Conservation (phyloP, 2,329 filamentous ascomycete genomes). For the Cucurbitaria berberidis region DNA sequence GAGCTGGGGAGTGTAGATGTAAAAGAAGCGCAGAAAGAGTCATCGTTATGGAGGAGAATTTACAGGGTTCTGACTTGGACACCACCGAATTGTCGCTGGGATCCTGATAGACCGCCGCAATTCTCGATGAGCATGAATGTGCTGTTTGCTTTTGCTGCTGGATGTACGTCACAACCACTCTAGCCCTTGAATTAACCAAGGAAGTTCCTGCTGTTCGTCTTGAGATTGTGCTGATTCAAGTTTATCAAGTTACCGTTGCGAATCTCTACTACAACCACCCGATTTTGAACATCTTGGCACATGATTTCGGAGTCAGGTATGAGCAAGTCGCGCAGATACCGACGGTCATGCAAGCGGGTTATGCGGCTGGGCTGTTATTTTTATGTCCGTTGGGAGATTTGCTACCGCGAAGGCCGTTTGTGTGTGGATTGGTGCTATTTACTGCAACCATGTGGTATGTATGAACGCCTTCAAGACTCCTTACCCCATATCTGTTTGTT, state of each 20-base stretch:
- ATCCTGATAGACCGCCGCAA: conserved; percentile 67
- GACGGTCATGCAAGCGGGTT: conserved; percentile 79
- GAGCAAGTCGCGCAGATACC: conserved; percentile 72
- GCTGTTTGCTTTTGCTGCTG: conserved; percentile 70
- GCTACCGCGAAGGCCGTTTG: conserved; percentile 70
- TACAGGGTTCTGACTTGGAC: conserved; percentile 60
- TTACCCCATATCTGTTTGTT: background rate
- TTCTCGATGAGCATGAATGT: conserved; percentile 74
- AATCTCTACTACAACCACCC: conserved; percentile 85
- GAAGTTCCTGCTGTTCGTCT: conserved; percentile 31
- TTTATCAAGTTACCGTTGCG: conserved; percentile 67
- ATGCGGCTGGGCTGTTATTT: conserved; percentile 74
- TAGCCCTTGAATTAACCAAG: too few relatives aligned
- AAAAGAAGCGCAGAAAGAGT: background rate
- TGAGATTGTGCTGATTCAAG: background rate
- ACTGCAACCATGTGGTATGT: conserved; percentile 71
- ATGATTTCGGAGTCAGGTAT: conserved; percentile 72
- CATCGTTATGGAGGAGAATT: conserved; percentile 26
- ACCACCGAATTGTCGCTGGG: conserved; percentile 71
- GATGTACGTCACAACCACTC: conserved; percentile 55
- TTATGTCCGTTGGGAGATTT: conserved; percentile 77
- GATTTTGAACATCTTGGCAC: conserved; percentile 75
- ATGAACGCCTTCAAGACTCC: background rate
- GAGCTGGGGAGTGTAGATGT: background rate
- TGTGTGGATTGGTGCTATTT: conserved; percentile 69